A percentile compares a stretch with the other conserved stretches of the same genome.
Conservation (phyloP, 371 early-diverging fungal genomes). For the Hamiltosporidium tvaerminnensis region DNA sequence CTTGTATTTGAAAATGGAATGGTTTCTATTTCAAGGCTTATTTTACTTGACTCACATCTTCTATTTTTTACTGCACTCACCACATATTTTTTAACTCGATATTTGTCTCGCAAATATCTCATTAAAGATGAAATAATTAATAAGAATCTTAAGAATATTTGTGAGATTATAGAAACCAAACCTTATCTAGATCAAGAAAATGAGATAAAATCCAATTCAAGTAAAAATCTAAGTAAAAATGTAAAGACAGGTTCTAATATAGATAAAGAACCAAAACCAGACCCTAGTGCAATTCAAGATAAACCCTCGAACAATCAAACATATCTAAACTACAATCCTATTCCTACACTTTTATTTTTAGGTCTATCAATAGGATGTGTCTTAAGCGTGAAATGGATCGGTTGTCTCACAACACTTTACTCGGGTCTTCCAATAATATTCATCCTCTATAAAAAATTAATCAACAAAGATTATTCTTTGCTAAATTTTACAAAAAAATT, state of each 20-base stretch:
- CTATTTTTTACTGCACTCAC: constrained; percentile 71
- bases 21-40: constrained; percentile 70
- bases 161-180: too few species aligned
- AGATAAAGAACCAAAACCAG: constrained; percentile 18
- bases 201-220: constrained; percentile 45
- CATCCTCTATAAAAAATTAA: constrained; percentile 68
- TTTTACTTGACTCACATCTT: constrained; percentile 87
- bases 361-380: constrained; percentile 71
- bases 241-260: constrained; percentile 38
- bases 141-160: too few species aligned
- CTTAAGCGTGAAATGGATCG: constrained; percentile 94
- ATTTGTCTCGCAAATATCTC: constrained; percentile 41
- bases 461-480: constrained; percentile 45
- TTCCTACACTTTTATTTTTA: constrained; percentile 56
- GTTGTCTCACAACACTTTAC: constrained; percentile 73
- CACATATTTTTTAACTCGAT: constrained; percentile 58
- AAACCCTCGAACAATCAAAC: constrained; percentile 49
- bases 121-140: too few species aligned
- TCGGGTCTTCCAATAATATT: constrained; percentile 80
- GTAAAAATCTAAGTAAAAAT: constrained; percentile 59
- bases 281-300: too few species aligned
- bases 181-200: too few species aligned
- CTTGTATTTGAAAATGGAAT: constrained; percentile 55
- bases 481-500: constrained; percentile 3
- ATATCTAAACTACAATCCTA: constrained; percentile 59